phyloP scores from a whole-genome alignment of 2,329 filamentous ascomycete genomes.

The Talaromyces sp. region DNA sequence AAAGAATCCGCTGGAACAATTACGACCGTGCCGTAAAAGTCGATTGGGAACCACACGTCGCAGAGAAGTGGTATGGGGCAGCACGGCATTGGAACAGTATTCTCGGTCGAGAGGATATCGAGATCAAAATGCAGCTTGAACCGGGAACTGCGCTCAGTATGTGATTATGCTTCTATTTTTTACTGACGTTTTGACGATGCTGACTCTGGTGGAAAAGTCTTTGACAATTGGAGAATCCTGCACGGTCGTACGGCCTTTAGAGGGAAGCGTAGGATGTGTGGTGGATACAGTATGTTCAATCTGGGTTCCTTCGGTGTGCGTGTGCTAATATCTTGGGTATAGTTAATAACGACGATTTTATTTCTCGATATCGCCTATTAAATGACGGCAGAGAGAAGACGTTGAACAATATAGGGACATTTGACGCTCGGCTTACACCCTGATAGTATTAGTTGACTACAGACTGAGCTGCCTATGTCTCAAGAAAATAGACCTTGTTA shows the following conservation, averaged over 20 bases:
- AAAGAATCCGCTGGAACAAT: slow-evolving; percentile 86
- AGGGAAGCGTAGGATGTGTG: slow-evolving; percentile 81
- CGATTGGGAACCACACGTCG: slow-evolving; percentile 44
- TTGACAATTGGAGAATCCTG: slow-evolving; percentile 93
- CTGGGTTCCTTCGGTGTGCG: no score
- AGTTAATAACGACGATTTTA: slow-evolving; percentile 78
- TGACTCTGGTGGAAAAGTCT: slow-evolving; percentile 52
- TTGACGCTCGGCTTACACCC: not conserved
- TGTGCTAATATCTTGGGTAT: not conserved
- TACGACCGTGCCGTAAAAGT: slow-evolving; percentile 73
- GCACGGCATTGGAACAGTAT: slow-evolving; percentile 70
- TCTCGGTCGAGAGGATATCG: slow-evolving; percentile 57
- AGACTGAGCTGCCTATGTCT: no score
- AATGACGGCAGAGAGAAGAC: slow-evolving; percentile 49
- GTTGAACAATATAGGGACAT: slow-evolving; percentile 26
- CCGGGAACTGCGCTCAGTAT: slow-evolving; percentile 73
- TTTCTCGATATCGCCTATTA: slow-evolving; percentile 69
- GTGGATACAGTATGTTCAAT: slow-evolving; percentile 69
- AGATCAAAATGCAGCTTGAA: slow-evolving; percentile 63
- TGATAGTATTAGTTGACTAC: not conserved
- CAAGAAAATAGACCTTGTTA: no score
- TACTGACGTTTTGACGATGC: not conserved
- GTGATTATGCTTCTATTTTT: slow-evolving; percentile 24
- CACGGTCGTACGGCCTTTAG: slow-evolving; percentile 81
- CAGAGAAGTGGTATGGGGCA: slow-evolving; percentile 70